Percentiles rank a stretch among this genome's conserved stretches.
Conservation (phyloP, 345 rosid species). For the Eucalyptus polyanthemos region DNA sequence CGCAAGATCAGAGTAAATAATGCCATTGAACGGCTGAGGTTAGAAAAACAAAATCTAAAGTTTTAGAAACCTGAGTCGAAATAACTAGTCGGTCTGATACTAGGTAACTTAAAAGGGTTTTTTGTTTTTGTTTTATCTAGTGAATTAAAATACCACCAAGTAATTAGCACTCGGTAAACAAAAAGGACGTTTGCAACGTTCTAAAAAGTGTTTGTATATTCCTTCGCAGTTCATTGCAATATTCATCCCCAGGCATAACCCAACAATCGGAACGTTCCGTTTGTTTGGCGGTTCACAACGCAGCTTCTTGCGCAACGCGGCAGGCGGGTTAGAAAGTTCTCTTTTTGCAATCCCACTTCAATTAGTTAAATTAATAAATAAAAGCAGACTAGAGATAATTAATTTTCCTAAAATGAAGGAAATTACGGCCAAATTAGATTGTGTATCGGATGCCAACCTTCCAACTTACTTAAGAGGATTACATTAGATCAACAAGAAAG, state of each 20-base stretch:
- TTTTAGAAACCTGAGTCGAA: neutral
- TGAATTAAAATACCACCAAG: neutral
- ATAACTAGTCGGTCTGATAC: neutral
- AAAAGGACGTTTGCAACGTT: neutral
- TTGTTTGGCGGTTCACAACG: neutral
- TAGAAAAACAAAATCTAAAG: neutral
- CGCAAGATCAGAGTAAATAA: neutral
- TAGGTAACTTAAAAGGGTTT: neutral
- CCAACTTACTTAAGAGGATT: neutral
- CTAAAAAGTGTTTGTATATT: neutral
- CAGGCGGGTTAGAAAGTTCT: neutral
- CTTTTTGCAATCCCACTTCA: neutral
- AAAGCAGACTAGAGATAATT: neutral
- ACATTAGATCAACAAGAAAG: fast-evolving
- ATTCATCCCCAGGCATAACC: neutral
- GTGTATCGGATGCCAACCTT: neutral
- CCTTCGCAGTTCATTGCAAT: neutral
- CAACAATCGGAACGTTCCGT: neutral
- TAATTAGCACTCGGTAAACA: neutral
- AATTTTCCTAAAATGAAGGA: neutral
- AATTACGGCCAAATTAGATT: neutral
- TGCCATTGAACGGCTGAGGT: neutral
- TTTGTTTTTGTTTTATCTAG: neutral
- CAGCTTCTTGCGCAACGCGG: fast-evolving
- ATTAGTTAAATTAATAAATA: neutral